phyloP scores from a whole-genome alignment of 768 basidiomycete genomes.

The Lactarius tabidus region DNA sequence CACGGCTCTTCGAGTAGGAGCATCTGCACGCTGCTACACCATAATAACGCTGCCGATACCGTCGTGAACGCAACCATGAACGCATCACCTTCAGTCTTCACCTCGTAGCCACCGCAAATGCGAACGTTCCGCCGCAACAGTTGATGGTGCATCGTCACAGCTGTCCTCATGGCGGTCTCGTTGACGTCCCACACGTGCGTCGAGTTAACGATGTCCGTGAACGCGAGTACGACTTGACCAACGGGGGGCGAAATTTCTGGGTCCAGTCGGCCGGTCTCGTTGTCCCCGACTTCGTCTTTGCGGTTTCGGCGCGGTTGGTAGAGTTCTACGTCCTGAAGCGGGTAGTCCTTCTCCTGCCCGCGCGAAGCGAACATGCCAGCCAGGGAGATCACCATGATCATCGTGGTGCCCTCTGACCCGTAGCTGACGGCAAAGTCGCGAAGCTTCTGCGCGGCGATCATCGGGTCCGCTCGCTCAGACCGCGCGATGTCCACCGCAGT shows the following conservation, averaged over 20 bases:
- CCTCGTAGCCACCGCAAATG: slow-evolving; percentile 93
- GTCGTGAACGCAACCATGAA: slow-evolving; percentile 99
- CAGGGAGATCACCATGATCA: slow-evolving; percentile 96
- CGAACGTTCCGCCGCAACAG: slow-evolving; percentile 82
- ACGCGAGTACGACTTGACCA: slow-evolving; percentile 88
- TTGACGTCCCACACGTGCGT: slow-evolving; percentile 96
- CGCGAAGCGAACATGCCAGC: slow-evolving; percentile 65
- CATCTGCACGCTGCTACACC: slow-evolving; percentile 83
- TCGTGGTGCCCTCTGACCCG: slow-evolving; percentile 87
- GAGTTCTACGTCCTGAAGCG: slow-evolving; percentile 41
- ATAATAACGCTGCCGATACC: slow-evolving; percentile 81
- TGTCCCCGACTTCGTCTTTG: slow-evolving; percentile 54
- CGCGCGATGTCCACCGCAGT: slow-evolving; percentile 95
- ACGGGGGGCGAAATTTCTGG: slow-evolving; percentile 79
- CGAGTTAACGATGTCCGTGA: slow-evolving; percentile 97
- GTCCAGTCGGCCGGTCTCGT: slow-evolving; percentile 58
- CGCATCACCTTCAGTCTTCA: slow-evolving; percentile 98
- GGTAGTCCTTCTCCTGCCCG: slow-evolving; percentile 45
- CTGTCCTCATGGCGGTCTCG: slow-evolving; percentile 82
- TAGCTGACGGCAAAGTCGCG: slow-evolving; percentile 97
- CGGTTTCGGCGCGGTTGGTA: slow-evolving; percentile 33
- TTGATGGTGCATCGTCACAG: slow-evolving; percentile 86
- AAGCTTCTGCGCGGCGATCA: slow-evolving; percentile 94
- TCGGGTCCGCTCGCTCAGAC: slow-evolving; percentile 62
- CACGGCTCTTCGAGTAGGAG: slow-evolving; percentile 78